Conservation (phyloP, 306 rosid species). For the Prunus dulcis region DNA sequence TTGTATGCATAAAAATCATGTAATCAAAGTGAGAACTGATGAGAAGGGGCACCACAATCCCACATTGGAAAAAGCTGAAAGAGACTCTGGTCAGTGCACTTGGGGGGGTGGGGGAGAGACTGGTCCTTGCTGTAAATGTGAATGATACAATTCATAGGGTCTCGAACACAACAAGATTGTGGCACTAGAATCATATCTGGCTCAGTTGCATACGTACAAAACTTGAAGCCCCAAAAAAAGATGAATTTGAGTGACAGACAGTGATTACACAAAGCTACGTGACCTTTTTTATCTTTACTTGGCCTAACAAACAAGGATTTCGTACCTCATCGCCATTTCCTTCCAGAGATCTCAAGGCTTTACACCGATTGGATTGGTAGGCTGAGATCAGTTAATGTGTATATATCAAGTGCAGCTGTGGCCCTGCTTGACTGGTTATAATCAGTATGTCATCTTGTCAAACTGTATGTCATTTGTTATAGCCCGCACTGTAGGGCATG, state of each 20-base stretch:
- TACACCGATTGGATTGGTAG: neutral
- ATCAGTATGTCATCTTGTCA: neutral
- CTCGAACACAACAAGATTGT: constrained; percentile 16
- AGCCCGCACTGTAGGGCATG: too few species aligned
- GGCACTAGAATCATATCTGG: constrained; percentile 1
- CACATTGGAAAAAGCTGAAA: constrained; percentile 26
- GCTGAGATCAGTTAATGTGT: neutral
- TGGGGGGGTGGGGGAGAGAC: neutral
- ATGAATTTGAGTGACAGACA: constrained; percentile 5
- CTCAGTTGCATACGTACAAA: constrained; percentile 15
- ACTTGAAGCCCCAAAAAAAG: constrained; percentile 3
- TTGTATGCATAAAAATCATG: constrained; percentile 7
- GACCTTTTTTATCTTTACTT: neutral
- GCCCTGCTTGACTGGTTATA: neutral
- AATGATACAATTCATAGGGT: constrained; percentile 19
- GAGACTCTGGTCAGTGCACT: constrained; percentile 14
- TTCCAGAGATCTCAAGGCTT: constrained; percentile 12
- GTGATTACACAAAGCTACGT: constrained; percentile 7
- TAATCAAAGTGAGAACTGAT: neutral
- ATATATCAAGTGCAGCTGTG: neutral
- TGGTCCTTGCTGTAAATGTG: constrained; percentile 20
- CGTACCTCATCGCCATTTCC: neutral
- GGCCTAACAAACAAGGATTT: neutral
- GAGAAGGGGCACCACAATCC: constrained; percentile 18
- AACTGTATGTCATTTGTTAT: too few species aligned